Evolutionary conservation across 2,329 filamentous ascomycete genomes (phyloP), one percentile per base, ranked within the genome.

Genomic region (Lecanicillium sp.): DNA sequence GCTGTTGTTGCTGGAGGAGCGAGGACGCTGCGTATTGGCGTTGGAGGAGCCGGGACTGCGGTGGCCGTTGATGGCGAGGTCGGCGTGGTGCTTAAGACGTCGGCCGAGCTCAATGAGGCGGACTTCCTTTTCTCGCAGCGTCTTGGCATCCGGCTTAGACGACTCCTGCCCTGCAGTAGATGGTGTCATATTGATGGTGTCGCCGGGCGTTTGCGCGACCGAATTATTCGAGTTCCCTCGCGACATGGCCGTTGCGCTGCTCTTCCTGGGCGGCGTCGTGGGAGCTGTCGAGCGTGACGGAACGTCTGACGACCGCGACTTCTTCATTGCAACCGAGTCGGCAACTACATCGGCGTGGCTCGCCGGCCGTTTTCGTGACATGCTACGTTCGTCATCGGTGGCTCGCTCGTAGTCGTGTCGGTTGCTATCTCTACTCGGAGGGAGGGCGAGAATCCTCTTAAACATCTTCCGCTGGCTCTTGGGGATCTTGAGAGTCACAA

Each of bases 141-240:
- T 45, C 12, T 41, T 49, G 7, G 45, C 43, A n/a, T 56, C 53
- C 5, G 47, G 46, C 17, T 54, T 58, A 51, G 53, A 12, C 60
- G 57, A 12, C 29, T 34, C 25, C 29, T 19, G 12, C 7, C 20
- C 35, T 16, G 22, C 28, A 27, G 34, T 27, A 15, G 41, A 38
- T 8, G 33, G 35, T 5, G 57, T 58, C 29, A 48, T 50, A 42
- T 43, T 64, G 34, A 60, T 59, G 3, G 58, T 48, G 7, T 68
- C 67, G 15, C 70, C 68, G 0, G 73, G 72, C 1, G 73, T 76
- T 30, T 68, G 60, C 7, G 62, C 65, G 43, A 70, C 60, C 1
- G 72, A 76, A 48, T 69, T 72, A 51, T 56, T 72, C 1, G 73
- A 75, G 36, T 69, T 63, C 25, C 67, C 70, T 4, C 72, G 68